Evolutionary conservation across 139 green algal species (phyloP), one percentile per base, ranked within the genome.

Genomic region (Haematococcus lacustris): DNA sequence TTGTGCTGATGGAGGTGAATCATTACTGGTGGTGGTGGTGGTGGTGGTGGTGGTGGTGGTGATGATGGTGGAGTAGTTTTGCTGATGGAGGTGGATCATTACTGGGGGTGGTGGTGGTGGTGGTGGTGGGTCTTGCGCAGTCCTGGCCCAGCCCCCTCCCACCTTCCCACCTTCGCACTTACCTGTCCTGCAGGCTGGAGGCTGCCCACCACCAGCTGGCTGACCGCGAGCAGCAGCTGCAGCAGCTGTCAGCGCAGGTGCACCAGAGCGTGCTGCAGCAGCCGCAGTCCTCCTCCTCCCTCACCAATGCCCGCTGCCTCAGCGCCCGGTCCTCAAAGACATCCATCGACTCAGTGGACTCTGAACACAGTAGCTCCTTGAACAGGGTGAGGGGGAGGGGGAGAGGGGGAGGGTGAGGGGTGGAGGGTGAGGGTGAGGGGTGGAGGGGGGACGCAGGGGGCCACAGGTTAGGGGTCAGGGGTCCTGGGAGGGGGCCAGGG

Each of bases 191-290:
- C 63, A 69, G 63, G 35, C 30, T 69, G 63, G 37, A 39, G 34
- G 63, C 34, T 25, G 63, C 63, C 5, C 63, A 69, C 63, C 63
- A 69, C 21, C 37, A 69, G 63, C 63, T 69, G 63, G 50, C 63
- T 32, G 63, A 69, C 63, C n/a, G 63, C 13, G 63, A 69, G 63
- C 63, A 69, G 38, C 63, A 69, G 37, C 50, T 69, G 2, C 63
- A 69, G 21, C 63, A 69, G 37, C 63, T 69, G 4, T 35, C 63
- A 7, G 63, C 63, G 13, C 63, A 69, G 63, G 63, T 69, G 60
- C n/a, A 4, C 26, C n/a, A 30, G 4, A 64, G 57, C 4, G 25
- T 64, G 26, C 25, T 64, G n/a, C 9, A 13, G 32, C 57, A 33
- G n/a, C 4, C 57, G 26, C 32, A 35, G n/a, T 13, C 26, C 47